Conservation (phyloP, 345 rosid genomes). For the Eucalyptus viminalis region DNA sequence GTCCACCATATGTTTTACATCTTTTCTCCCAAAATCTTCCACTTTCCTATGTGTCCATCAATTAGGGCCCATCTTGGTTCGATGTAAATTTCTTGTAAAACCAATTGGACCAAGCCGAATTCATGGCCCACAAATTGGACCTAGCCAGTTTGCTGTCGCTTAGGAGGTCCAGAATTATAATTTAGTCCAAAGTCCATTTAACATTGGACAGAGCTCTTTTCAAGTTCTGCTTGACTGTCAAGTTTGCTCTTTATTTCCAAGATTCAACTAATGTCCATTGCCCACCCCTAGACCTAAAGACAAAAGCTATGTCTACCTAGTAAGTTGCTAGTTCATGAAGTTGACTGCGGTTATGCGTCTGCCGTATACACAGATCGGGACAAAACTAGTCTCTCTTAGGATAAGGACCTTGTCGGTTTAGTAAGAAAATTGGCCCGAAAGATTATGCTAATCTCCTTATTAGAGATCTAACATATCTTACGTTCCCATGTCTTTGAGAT, state of each 20-base stretch:
- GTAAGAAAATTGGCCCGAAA: background rate
- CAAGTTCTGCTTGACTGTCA: background rate
- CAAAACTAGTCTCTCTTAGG: background rate
- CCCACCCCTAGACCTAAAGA: background rate
- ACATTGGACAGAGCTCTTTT: background rate
- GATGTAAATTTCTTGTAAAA: background rate
- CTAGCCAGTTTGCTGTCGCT: background rate
- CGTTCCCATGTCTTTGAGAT: background rate
- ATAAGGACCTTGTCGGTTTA: background rate
- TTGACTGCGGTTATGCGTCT: background rate
- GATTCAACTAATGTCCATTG: background rate
- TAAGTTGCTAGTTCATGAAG: background rate
- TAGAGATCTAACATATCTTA: background rate
- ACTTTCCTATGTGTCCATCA: background rate
- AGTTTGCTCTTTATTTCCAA: background rate
- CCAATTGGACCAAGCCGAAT: background rate
- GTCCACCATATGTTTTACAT: background rate
- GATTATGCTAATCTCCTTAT: background rate
- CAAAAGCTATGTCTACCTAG: background rate
- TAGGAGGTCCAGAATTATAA: background rate
- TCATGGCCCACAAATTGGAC: background rate
- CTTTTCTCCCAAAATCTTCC: background rate
- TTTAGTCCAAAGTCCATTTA: background rate
- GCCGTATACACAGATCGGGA: background rate
- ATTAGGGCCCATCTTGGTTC: background rate